These are phyloP conservation scores for Nicotiana otophora DNA, from an alignment of 257 asterid species.

Conservation along the genomic window DNA sequence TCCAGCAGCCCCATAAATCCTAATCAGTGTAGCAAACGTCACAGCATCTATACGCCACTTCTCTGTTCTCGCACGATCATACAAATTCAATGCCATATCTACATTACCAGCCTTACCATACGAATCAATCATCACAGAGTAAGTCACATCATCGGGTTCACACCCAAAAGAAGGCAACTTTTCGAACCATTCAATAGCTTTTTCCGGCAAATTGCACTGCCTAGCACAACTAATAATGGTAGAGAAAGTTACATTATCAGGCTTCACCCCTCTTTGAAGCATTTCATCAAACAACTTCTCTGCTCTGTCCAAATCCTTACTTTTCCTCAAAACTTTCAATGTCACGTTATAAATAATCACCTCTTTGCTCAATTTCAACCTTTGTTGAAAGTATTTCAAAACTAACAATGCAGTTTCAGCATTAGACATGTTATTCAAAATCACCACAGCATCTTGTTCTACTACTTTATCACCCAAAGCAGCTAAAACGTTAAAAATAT, in stretches of 20 bases:
- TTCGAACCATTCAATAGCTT: conserved; percentile 85
- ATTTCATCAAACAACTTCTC: too few relatives aligned
- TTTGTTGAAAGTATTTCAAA: conserved; percentile 47
- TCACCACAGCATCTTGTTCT: conserved; percentile 61
- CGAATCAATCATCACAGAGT: conserved; percentile 77
- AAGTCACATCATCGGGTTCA: conserved; percentile 67
- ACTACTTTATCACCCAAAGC: conserved; percentile 33
- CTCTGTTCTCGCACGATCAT: conserved; percentile 76
- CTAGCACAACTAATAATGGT: too few relatives aligned
- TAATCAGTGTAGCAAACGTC: conserved; percentile 66
- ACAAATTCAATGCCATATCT: conserved; percentile 66
- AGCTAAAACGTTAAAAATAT: conserved; percentile 28
- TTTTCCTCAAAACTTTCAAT: too few relatives aligned
- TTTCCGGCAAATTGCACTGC: too few relatives aligned
- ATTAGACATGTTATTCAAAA: conserved; percentile 72
- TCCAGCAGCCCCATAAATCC: conserved; percentile 56
- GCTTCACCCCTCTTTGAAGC: too few relatives aligned
- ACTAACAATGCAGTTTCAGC: conserved; percentile 40
- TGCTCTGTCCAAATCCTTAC: too few relatives aligned
- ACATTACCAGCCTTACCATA: conserved; percentile 76
- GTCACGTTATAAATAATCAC: too few relatives aligned
- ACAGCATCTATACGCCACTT: conserved; percentile 80
- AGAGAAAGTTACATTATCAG: too few relatives aligned
- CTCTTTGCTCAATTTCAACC: too few relatives aligned
- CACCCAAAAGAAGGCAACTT: conserved; percentile 65